A percentile compares a stretch with the other conserved stretches of the same genome.
Evolutionary conservation across 148 eudicot species (phyloP).

Genomic region (Vaccinium macrocarpon): DNA sequence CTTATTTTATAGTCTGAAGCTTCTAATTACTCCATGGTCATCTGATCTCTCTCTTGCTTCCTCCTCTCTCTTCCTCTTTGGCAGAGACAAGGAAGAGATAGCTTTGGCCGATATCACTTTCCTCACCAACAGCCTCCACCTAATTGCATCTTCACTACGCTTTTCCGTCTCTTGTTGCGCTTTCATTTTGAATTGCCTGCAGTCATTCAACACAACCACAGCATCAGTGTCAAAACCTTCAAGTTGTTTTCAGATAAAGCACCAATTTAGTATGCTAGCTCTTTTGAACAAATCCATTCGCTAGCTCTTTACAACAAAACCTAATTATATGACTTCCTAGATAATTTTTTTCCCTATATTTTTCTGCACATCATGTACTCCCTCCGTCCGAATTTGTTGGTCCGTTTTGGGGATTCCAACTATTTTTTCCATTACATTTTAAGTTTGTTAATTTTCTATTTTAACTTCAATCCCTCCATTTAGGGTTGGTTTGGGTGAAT

Average conservation of each 20-base stretch:
- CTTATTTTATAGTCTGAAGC: constrained; percentile 13
- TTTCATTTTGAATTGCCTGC: constrained; percentile 84
- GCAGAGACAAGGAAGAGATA: constrained; percentile 24
- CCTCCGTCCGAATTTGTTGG: too few relatives aligned
- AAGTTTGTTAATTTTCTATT: too few relatives aligned
- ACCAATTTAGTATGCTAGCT: not conserved
- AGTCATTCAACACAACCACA: not conserved
- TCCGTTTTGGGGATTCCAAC: too few relatives aligned
- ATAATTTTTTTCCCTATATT: too few relatives aligned
- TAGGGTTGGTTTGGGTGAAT: too few relatives aligned
- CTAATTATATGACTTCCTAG: too few relatives aligned
- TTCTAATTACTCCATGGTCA: constrained; percentile 9
- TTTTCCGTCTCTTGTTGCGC: constrained; percentile 41
- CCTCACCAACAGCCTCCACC: constrained; percentile 71
- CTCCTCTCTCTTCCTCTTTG: constrained; percentile 28
- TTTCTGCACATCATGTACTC: too few relatives aligned
- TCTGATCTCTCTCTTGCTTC: constrained; percentile 15
- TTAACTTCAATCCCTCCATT: too few relatives aligned
- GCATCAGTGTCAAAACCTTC: not conserved
- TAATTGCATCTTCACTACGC: constrained; percentile 36
- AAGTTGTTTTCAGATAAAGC: not conserved
- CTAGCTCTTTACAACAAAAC: too few relatives aligned
- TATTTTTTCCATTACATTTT: too few relatives aligned
- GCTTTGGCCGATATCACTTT: constrained; percentile 49
- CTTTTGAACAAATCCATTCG: too few relatives aligned